Evolutionary conservation across 305 asterid species (phyloP).

Genomic region (Fraxinus floribunda): DNA sequence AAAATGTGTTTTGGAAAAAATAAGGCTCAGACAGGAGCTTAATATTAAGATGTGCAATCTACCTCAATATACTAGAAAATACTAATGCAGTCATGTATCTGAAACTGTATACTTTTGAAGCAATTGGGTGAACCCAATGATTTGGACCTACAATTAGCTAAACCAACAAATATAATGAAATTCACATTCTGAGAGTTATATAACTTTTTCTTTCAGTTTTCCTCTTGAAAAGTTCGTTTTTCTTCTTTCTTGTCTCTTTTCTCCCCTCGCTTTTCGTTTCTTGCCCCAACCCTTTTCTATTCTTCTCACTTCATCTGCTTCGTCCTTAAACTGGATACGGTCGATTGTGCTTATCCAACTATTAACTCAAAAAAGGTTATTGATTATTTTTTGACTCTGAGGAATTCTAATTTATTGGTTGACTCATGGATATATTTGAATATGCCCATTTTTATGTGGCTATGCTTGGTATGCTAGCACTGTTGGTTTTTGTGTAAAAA

Average conservation of each 20-base stretch:
- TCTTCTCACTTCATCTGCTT: neutral
- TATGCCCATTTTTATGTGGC: neutral
- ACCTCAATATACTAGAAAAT: neutral
- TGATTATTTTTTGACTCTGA: neutral
- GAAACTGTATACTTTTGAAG: neutral
- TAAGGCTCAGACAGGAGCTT: neutral
- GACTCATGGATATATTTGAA: neutral
- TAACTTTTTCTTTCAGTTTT: neutral
- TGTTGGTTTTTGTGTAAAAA: neutral
- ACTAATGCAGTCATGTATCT: neutral
- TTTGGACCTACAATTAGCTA: neutral
- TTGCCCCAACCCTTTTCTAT: neutral
- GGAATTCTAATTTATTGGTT: neutral
- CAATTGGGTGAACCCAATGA: slow-evolving; percentile 1
- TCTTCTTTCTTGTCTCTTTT: neutral
- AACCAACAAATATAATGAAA: neutral
- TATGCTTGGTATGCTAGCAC: neutral
- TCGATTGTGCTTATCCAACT: neutral
- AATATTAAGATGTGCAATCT: neutral
- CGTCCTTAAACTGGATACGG: neutral
- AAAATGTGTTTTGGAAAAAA: neutral
- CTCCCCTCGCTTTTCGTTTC: neutral
- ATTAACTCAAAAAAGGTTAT: neutral
- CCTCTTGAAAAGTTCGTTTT: neutral
- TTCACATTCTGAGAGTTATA: neutral